Evolutionary conservation across 306 rosid species (phyloP).

Genomic region (peach (Prunus persica)): Prunus_persica_NCBIv2 NC_034009.1:11013501-11014000

Average conservation of each 20-base stretch:
- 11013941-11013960: too few relatives aligned
- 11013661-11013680: background rate
- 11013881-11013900: too few relatives aligned
- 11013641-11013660: constrained; percentile 62
- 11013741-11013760: constrained; percentile 91
- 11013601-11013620: constrained; percentile 42
- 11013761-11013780: constrained; percentile 89
- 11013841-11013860: constrained; percentile 20
- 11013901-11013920: background rate
- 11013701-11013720: constrained; percentile 10
- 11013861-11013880: background rate
- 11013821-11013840: background rate
- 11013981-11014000: too few relatives aligned
- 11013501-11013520: constrained; percentile 59
- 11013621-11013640: constrained; percentile 67
- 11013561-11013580: constrained; percentile 46
- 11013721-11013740: constrained; percentile 88
- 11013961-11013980: too few relatives aligned
- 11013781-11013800: constrained; percentile 74
- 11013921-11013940: background rate
- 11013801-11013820: constrained; percentile 74
- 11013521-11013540: constrained; percentile 53
- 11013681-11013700: constrained; percentile 5
- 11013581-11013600: constrained; percentile 52
- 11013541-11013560: constrained; percentile 45